Conservation (phyloP, 2,329 filamentous ascomycete species). For the Aspergillus ustus region DNA sequence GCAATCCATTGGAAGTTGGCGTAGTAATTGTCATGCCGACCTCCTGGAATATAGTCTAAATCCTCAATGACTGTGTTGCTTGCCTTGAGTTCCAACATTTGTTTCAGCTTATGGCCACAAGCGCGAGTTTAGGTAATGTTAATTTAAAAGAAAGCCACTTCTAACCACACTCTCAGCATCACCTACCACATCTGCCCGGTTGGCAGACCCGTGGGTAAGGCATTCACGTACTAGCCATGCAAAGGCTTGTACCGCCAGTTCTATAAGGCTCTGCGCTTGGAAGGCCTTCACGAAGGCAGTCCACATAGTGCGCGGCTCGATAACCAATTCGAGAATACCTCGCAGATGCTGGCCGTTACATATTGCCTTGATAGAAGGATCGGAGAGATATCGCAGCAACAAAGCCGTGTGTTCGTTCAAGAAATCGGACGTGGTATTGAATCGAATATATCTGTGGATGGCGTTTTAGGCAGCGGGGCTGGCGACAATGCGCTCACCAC, state of each 20-base stretch:
- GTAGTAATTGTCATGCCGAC: constrained; percentile 75
- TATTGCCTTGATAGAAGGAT: constrained; percentile 53
- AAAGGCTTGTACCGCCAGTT: constrained; percentile 43
- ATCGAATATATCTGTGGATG: too few species aligned
- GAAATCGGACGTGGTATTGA: constrained; percentile 36
- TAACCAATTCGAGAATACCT: constrained; percentile 52
- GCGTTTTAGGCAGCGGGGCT: too few species aligned
- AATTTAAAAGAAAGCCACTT: constrained; percentile 33
- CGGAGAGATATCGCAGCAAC: constrained; percentile 47
- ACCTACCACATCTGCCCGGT: constrained; percentile 29
- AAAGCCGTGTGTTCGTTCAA: constrained; percentile 46
- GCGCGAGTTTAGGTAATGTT: constrained; percentile 33
- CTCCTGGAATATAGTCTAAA: constrained; percentile 54
- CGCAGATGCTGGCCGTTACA: constrained; percentile 57
- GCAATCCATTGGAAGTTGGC: constrained; percentile 63
- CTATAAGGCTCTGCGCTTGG: constrained; percentile 34
- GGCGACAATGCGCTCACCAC: too few species aligned
- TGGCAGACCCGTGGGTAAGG: constrained; percentile 41
- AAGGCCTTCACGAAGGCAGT: constrained; percentile 48
- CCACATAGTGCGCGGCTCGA: constrained; percentile 62
- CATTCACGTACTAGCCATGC: constrained; percentile 58
- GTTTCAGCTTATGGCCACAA: constrained; percentile 49
- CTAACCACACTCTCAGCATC: constrained; percentile 33
- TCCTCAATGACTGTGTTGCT: constrained; percentile 11
- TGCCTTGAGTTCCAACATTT: constrained; percentile 38